Evolutionary conservation across 768 basidiomycete species (phyloP).

Genomic region (Leucosporidium scottii): DNA sequence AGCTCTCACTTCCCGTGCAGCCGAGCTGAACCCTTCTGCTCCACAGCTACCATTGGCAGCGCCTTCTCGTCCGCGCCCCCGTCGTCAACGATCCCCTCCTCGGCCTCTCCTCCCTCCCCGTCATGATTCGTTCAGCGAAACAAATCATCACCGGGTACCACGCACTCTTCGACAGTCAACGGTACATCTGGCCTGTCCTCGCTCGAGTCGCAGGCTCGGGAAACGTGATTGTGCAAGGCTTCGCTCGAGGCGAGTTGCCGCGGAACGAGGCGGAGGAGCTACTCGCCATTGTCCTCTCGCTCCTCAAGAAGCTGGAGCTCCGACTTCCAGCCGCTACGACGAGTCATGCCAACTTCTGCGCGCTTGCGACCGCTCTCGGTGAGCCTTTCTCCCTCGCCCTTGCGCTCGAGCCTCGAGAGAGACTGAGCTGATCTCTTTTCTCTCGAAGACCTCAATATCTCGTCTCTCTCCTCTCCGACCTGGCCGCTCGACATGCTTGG

Average conservation of each 20-base stretch:
- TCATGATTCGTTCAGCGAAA: slow-evolving; percentile 1
- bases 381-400: neutral
- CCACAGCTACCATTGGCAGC: slow-evolving; percentile 2
- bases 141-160: neutral
- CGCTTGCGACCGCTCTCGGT: neutral
- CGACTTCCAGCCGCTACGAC: neutral
- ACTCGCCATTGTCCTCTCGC: neutral
- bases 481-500: neutral
- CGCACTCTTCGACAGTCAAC: neutral
- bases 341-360: neutral
- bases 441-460: neutral
- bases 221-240: neutral
- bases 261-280: neutral
- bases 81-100: neutral
- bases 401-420: too few relatives aligned
- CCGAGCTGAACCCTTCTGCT: neutral
- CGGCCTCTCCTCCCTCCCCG: slow-evolving; percentile 6
- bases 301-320: neutral
- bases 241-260: neutral
- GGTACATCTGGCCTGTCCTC: slow-evolving; percentile 7
- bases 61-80: slow-evolving; percentile 3
- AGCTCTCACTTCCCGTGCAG: neutral
- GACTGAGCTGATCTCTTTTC: too few relatives aligned
- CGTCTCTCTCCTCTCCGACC: neutral
- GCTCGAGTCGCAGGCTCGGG: slow-evolving; percentile 7